phyloP scores from a whole-genome alignment of 2,329 filamentous ascomycete genomes.

The Colletotrichum horii region DNA sequence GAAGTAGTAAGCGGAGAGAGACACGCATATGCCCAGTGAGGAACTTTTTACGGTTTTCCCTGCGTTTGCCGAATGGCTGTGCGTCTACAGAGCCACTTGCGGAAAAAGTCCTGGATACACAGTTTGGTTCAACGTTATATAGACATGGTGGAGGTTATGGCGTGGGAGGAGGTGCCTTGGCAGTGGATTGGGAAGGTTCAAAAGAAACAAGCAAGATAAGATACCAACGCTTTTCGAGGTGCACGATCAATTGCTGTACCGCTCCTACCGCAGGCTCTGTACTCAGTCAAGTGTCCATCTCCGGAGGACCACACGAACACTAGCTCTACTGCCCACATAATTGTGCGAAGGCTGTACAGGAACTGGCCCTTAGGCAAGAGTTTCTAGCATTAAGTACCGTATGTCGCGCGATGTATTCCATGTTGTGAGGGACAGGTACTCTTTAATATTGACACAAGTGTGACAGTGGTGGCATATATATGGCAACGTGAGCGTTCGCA shows the following conservation, averaged over 20 bases:
- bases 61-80: not conserved
- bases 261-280: not conserved
- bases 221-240: not conserved
- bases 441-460: too few relatives aligned
- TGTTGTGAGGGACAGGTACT: not conserved
- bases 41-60: not conserved
- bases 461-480: not conserved
- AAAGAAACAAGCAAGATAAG: not conserved
- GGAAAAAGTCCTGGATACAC: not conserved
- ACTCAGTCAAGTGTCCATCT: not conserved
- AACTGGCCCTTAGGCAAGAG: not conserved
- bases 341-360: not conserved
- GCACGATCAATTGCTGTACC: not conserved
- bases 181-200: not conserved
- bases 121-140: not conserved
- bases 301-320: not conserved
- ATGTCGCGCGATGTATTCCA: not conserved
- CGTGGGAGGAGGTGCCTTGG: not conserved
- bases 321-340: not conserved
- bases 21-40: not conserved
- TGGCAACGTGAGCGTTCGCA: not conserved
- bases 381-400: not conserved
- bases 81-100: not conserved
- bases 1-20: not conserved
- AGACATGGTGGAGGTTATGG: not conserved